Evolutionary conservation across 306 rosid species (phyloP), one percentile per base, ranked within the genome.

Genomic region (Elaeagnus macrophylla): DNA sequence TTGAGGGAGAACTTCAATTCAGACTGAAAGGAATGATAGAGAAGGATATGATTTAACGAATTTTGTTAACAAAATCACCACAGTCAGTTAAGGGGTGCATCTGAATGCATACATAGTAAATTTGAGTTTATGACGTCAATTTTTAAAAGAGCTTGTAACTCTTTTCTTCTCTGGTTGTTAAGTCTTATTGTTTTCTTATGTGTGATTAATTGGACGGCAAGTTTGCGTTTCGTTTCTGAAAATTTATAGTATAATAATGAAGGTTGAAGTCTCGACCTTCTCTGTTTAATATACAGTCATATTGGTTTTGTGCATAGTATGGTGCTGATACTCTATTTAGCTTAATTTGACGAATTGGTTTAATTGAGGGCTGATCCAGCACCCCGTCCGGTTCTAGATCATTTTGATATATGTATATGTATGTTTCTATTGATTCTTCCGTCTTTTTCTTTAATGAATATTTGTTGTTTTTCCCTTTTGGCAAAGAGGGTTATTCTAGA

Each of bases 231-330:
- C 1, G 50, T 20, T 57, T 9, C 56, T 56, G 14, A 20, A n/a
- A n/a, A 35, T 5, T n/a, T 12, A 12, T 10, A 20, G 12, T 15
- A 42, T 9, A 36, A 41, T 20, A n/a, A 5, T 5, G 38, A 47
- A 38, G 43, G 13, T 12, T 12, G 3, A 1, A 47, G 35, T 35
- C 14, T 37, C 9, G 14, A n/a, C 12, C 8, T 60, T 53, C 41
- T 9, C 15, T 45, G n/a, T 45, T 14, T 12, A 17, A 45, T 45
- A 15, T 45, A 54, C 48, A 36, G 37, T 19, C 39, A 19, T 47
- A 11, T 39, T 35, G 53, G 20, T 54, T 61, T 61, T 61, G 16
- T 9, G 17, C 19, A 25, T 10, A 54, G 35, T 39, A 52, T 39
- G 32, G 25, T 2, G 52, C 13, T 7, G 32, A 47, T 8, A 17